These are phyloP conservation scores for Penicillium psychrosexuale DNA, from an alignment of 2,329 filamentous ascomycete genomes.

Conservation along the genomic window DNA sequence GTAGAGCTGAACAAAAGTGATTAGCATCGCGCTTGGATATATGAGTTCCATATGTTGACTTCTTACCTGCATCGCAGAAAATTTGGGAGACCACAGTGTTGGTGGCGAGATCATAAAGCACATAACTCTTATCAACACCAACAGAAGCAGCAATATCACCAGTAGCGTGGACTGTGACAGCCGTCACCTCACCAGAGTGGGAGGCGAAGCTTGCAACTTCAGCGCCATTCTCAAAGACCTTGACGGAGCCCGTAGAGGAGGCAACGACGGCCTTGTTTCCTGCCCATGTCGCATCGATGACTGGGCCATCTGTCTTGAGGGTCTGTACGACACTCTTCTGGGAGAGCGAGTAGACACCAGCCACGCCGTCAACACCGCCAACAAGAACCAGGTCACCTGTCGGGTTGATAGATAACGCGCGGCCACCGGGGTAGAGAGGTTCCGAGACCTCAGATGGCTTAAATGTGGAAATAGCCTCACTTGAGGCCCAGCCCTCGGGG, in stretches of 20 bases:
- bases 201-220: slow-evolving; percentile 70
- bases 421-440: slow-evolving; percentile 58
- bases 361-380: slow-evolving; percentile 70
- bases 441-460: slow-evolving; percentile 54
- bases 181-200: slow-evolving; percentile 78
- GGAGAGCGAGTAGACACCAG: slow-evolving; percentile 74
- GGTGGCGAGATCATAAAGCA: slow-evolving; percentile 75
- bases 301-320: slow-evolving; percentile 61
- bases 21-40: slow-evolving; percentile 4
- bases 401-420: slow-evolving; percentile 56
- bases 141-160: slow-evolving; percentile 81
- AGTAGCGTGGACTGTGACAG: slow-evolving; percentile 76
- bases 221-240: slow-evolving; percentile 70
- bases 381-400: slow-evolving; percentile 66
- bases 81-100: slow-evolving; percentile 71
- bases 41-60: slow-evolving; percentile 9
- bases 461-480: slow-evolving; percentile 65
- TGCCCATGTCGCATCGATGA: slow-evolving; percentile 61
- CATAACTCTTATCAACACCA: slow-evolving; percentile 86
- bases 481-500: slow-evolving; percentile 78
- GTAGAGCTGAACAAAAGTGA: slow-evolving; percentile 57
- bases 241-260: slow-evolving; percentile 72
- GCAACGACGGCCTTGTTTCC: slow-evolving; percentile 68
- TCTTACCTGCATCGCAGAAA: slow-evolving; percentile 73
- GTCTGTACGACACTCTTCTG: slow-evolving; percentile 71